Evolutionary conservation across 2,329 filamentous ascomycete genomes (phyloP).

Genomic region (Pseudocercospora cruenta): DNA sequence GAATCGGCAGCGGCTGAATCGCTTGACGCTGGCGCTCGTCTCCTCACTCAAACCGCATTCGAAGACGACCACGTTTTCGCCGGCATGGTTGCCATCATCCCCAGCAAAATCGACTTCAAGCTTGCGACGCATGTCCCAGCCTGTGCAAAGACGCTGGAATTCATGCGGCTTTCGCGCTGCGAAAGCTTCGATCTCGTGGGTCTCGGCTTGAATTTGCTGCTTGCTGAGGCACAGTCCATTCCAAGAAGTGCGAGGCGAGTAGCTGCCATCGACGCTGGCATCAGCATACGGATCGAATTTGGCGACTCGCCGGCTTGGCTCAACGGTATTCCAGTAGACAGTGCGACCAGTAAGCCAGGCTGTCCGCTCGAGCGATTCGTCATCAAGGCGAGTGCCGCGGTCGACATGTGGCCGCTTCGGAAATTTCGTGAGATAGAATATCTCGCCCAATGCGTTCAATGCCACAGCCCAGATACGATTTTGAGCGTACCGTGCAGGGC

Average conservation of each 20-base stretch:
- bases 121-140: slow-evolving; percentile 89
- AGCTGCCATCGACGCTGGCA: slow-evolving; percentile 68
- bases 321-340: slow-evolving; percentile 79
- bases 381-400: slow-evolving; percentile 49
- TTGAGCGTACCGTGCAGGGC: slow-evolving; percentile 66
- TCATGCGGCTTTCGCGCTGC: slow-evolving; percentile 72
- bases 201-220: slow-evolving; percentile 74
- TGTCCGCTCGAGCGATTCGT: slow-evolving; percentile 62
- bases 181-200: slow-evolving; percentile 78
- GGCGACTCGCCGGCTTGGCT: slow-evolving; percentile 73
- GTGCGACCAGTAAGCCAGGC: slow-evolving; percentile 82
- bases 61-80: slow-evolving; percentile 76
- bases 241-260: slow-evolving; percentile 78
- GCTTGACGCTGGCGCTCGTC: slow-evolving; percentile 55
- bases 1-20: slow-evolving; percentile 61
- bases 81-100: slow-evolving; percentile 74
- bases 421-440: slow-evolving; percentile 79
- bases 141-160: slow-evolving; percentile 75
- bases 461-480: slow-evolving; percentile 85
- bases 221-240: slow-evolving; percentile 71
- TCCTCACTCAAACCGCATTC: slow-evolving; percentile 70
- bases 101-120: slow-evolving; percentile 88
- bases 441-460: slow-evolving; percentile 90
- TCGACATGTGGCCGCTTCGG: slow-evolving; percentile 61
- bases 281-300: slow-evolving; percentile 73